Base-by-base conservation (phyloP, 805 yeast species). In the Pichia phayaonensis region DNA sequence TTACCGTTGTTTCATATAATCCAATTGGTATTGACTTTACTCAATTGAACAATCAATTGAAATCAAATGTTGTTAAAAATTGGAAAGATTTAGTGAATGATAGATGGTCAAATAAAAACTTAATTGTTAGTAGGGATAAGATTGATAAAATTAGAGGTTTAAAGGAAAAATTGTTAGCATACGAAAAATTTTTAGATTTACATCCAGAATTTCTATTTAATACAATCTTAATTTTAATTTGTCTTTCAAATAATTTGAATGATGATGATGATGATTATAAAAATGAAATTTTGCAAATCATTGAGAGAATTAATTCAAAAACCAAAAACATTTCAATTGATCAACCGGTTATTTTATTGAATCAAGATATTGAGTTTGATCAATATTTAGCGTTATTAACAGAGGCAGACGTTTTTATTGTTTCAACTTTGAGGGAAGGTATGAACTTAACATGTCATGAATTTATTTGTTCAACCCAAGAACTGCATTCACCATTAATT, bases 401-500 rank as follows among this genome's bases (percentile, higher is more conserved):
- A 38, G 97, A 90, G 62, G 96, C 98, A 1, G 95, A 88, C 57
- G 73, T 81, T 1, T 94, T 94, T 61, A 81, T 86, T 42, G 97
- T 92, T 2, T 83, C 95, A 11, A 86, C 96, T 1, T 78, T 92
- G 74, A 82, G 99, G 63, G 99, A 94, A 66, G 99, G 99, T 24
- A 86, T 94, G 90, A 94, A 94, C 60, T 73, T 94, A 61, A 90
- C 98, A 0, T 92, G 97, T 59, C 99, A 94, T 63, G 99, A 94
- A 65, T 94, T 85, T 64, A 77, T 90, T 41, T 84, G 83, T 49
- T 86, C 95, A 24, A 79, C 94, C 1, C 69, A 73, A 22, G 80
- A 77, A 41, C 79, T 79, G 52, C 82, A 84, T 56, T 84, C 96
- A 0, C 96, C 97, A 1, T 74, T 92, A 54, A 76, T 94, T 44